phyloP scores from a whole-genome alignment of 148 eudicot species.

The Vaccinium corymbosum region DNA sequence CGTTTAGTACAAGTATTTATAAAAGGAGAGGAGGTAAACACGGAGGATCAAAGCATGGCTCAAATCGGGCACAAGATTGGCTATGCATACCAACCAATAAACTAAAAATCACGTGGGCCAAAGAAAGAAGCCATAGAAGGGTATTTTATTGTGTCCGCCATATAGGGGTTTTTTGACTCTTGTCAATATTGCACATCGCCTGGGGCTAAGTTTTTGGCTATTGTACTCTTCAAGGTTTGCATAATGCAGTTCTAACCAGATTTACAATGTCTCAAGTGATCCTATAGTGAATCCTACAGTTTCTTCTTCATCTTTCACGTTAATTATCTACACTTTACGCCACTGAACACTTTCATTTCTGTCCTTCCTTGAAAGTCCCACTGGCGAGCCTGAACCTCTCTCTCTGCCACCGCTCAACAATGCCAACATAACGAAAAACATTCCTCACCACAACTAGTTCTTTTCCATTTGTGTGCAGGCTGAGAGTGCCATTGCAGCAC shows the following conservation, averaged over 20 bases:
- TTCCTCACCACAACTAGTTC: not conserved
- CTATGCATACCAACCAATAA: not conserved
- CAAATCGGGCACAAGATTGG: not conserved
- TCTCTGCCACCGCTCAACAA: not conserved
- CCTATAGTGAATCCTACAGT: not conserved
- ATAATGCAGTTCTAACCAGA: not conserved
- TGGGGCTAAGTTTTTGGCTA: not conserved
- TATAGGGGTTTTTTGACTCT: not conserved
- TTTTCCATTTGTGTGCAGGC: constrained; percentile 54
- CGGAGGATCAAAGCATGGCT: not conserved
- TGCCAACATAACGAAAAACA: not conserved
- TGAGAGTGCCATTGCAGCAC: constrained; percentile 76
- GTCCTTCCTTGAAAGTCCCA: not conserved
- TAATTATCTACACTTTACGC: not conserved
- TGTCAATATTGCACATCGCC: not conserved
- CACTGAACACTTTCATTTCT: not conserved
- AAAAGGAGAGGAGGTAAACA: not conserved
- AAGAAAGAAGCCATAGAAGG: not conserved
- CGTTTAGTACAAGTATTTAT: not conserved
- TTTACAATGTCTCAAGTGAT: not conserved
- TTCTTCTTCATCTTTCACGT: not conserved
- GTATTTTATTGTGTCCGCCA: not conserved
- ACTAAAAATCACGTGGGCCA: not conserved
- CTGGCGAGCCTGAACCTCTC: not conserved
- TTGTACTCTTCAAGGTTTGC: not conserved